Conservation (phyloP, 805 yeast species). For the Kodamaea laetipori region DNA sequence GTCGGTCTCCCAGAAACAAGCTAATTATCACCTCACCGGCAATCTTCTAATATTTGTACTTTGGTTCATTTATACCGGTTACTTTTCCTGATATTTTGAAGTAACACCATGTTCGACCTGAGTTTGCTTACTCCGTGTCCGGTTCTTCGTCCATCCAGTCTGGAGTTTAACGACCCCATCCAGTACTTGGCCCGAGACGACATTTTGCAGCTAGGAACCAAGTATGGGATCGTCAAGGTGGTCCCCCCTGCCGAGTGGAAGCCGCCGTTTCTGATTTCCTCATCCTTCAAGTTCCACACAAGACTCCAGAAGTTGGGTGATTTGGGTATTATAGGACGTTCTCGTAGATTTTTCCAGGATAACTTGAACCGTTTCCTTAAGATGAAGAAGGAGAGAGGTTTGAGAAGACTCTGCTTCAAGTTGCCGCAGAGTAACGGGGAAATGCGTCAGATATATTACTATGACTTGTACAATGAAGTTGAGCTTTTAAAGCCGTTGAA, state of each 20-base stretch:
- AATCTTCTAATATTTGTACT: too few relatives aligned
- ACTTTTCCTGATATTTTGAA: neutral
- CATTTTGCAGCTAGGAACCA: conserved; percentile 42
- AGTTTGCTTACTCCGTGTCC: conserved; percentile 34
- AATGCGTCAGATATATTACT: conserved; percentile 29
- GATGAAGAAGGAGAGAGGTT: conserved; percentile 40
- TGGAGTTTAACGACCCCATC: conserved; percentile 53
- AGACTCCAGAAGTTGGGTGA: conserved; percentile 69
- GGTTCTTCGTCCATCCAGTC: conserved; percentile 44
- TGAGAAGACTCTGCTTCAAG: conserved; percentile 9
- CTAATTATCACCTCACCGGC: too few relatives aligned
- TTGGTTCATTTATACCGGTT: too few relatives aligned
- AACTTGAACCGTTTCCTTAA: conserved; percentile 60
- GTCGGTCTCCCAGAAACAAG: too few relatives aligned
- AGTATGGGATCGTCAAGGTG: conserved; percentile 54
- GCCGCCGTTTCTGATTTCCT: conserved; percentile 58
- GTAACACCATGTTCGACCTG: conserved; percentile 3
- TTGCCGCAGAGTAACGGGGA: conserved; percentile 1
- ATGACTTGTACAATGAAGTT: conserved; percentile 41
- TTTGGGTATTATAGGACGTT: conserved; percentile 61
- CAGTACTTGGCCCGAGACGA: conserved; percentile 46
- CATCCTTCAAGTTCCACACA: conserved; percentile 62
- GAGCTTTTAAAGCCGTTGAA: conserved; percentile 18
- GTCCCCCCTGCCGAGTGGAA: conserved; percentile 56
- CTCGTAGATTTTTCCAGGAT: conserved; percentile 60